Base-by-base conservation (phyloP, 2,329 filamentous ascomycete species). In the Phymatotrichopsis omnivora region DNA sequence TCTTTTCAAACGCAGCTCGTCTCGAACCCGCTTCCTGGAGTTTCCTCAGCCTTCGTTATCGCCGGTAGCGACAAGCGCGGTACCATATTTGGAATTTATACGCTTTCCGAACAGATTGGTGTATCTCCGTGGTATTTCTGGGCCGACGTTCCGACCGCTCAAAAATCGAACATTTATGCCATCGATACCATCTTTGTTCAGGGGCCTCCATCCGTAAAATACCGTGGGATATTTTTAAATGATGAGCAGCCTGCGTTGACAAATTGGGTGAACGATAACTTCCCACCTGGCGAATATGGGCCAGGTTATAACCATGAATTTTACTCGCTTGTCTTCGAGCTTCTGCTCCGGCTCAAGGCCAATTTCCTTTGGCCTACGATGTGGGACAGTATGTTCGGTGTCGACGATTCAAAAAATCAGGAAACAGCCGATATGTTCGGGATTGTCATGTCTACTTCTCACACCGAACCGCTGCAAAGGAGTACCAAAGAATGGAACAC, bases 341-440 rank as follows among this genome's bases (percentile, higher is more conserved):
- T 85, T 1, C 64, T 85, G 1, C 71, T 85, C 5, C 71, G 82
- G 5, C 68, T 82, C 22, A 71, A 75, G 28, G 80, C 80, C 12
- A 85, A 85, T 61, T 85, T 84, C 57, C 66, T 85, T 38, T 85
- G 82, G 81, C 82, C 81, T 0, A 73, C 79, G 1, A 68, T 75
- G 60, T 85, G 80, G 82, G 73, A 71, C 5, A 73, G 71, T 52
- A 82, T 83, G 70, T 82, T 85, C 57, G 75, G 78, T 58, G 72
- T 82, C 1, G 82, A 85, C 50, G 81, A 85, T 58, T 67, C 73
- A 2, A 67, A 70, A 23, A 85, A 78, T 55, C 78, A 82, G 58
- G 74, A 76, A 0, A 68, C 82, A 4, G 78, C 80, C 0, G 78
- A 85, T 56, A 78, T 78, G n/a, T 85, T 76, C 59, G 80, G 77